These are phyloP conservation scores for Pichia sp. DNA, from an alignment of 1,139 yeast species.

Conservation along the genomic window DNA sequence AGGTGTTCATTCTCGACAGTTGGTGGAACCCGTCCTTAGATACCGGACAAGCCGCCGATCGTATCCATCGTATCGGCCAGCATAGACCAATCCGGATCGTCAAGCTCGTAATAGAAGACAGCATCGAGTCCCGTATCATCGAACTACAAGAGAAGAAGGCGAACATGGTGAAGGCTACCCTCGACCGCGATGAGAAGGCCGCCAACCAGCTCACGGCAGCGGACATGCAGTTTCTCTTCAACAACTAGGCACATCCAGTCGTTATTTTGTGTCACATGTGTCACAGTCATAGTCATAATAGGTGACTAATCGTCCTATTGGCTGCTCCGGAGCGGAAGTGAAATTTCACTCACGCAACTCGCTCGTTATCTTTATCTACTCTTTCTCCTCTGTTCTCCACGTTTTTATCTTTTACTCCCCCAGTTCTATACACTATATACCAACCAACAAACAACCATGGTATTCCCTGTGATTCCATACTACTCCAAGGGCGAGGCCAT, in stretches of 20 bases:
- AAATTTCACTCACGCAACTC: too few relatives aligned
- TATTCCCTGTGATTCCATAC: conserved; percentile 26
- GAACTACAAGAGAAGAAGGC: conserved; percentile 97
- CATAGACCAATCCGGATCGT: conserved; percentile 92
- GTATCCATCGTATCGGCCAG: conserved; percentile 97
- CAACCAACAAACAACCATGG: conserved; percentile 20
- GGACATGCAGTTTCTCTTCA: conserved; percentile 89
- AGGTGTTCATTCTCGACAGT: conserved; percentile 90
- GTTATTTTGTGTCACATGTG: too few relatives aligned
- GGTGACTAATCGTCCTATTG: not conserved
- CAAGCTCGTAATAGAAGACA: conserved; percentile 88
- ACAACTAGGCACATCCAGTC: conserved; percentile 20
- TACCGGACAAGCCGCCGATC: conserved; percentile 91
- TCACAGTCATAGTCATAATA: too few relatives aligned
- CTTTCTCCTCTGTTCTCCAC: not conserved
- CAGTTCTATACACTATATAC: too few relatives aligned
- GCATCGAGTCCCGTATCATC: conserved; percentile 91
- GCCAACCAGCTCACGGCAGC: conserved; percentile 83
- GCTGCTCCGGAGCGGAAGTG: too few relatives aligned
- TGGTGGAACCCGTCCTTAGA: conserved; percentile 99
- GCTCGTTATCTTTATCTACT: too few relatives aligned
- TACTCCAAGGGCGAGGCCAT: conserved; percentile 12
- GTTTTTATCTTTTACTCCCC: not conserved
- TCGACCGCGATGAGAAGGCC: conserved; percentile 87
- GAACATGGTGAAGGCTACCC: conserved; percentile 94